Evolutionary conservation across 1,284 basidiomycete species (phyloP), one percentile per base, ranked within the genome.

Genomic region (Afroboletus lepidellus): DNA sequence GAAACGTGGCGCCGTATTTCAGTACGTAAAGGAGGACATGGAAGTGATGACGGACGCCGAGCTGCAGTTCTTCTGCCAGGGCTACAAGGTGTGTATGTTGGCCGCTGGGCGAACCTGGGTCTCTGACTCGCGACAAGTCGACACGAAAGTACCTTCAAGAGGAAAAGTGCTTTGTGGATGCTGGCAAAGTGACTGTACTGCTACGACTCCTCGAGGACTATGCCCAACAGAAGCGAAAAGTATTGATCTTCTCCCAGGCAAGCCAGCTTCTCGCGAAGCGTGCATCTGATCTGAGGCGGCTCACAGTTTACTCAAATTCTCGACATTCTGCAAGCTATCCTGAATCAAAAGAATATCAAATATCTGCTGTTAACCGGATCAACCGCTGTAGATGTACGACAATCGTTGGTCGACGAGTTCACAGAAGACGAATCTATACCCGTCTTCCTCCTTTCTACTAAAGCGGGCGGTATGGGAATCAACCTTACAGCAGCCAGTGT

Each of bases 11-110:
- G 89, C 90, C 12, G 66, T 88, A 34, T 88, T 84, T 62, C 83
- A 93, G 36, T 81, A 84, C 57, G 90, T 96, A 39, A 90, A 92
- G 62, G 93, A 96, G 70, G 93, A 96, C 69, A 89, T 95, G 84
- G 82, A 90, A 60, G 84, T 94, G 25, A 97, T 97, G 94, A 94
- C 92, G 44, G 94, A 98, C 70, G 87, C 92, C 8, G 94, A 98
- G 71, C 75, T 98, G 41, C 92, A 95, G 63, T 71, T 80, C 36
- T 94, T 92, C 66, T 87, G 88, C 65, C 77, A 78, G 44, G 82
- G 83, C 11, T 94, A 94, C 74, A 92, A 90, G 77, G 92, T 92
- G 41, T 39, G 56, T 41, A 29, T 45, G 1, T 30, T 20, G 12
- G n/a, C 55, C 39, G 29, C 29, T 25, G 33, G 42, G n/a, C n/a